Evolutionary conservation across 2,329 filamentous ascomycete species (phyloP).

Genomic region (Neofusicoccum sp.): DNA sequence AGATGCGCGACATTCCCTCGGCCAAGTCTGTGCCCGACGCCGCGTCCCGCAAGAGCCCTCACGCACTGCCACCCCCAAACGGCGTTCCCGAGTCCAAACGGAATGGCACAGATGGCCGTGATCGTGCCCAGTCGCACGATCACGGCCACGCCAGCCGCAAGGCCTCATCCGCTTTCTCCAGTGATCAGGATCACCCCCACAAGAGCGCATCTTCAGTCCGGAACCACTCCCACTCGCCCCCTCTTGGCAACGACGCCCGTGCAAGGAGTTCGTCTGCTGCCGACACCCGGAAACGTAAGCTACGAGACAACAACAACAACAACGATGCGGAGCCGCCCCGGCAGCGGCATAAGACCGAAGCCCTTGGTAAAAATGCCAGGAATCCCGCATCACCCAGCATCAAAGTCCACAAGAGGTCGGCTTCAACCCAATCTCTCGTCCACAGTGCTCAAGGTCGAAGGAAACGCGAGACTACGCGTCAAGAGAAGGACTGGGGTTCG

Average conservation of each 20-base stretch:
- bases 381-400: constrained; percentile 39
- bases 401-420: constrained; percentile 41
- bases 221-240: constrained; percentile 16
- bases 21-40: background rate
- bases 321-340: constrained; percentile 41
- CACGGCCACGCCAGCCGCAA: constrained; percentile 14
- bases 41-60: background rate
- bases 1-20: constrained; percentile 19
- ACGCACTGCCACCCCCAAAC: constrained; percentile 7
- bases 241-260: constrained; percentile 24
- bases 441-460: constrained; percentile 35
- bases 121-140: constrained; percentile 14
- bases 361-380: constrained; percentile 27
- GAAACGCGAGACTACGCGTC: constrained; percentile 35
- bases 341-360: constrained; percentile 43
- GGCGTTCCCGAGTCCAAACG: constrained; percentile 11
- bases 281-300: constrained; percentile 45
- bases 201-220: constrained; percentile 6
- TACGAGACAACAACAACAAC: constrained; percentile 38
- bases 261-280: constrained; percentile 41
- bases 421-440: constrained; percentile 40
- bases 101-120: constrained; percentile 7
- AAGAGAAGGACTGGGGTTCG: constrained; percentile 36
- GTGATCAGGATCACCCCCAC: constrained; percentile 18
- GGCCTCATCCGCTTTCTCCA: constrained; percentile 16